A percentile compares a stretch with the other conserved stretches of the same genome.
Conservation (phyloP, 1,284 basidiomycete species). For the Crucibulum parvulum region DNA sequence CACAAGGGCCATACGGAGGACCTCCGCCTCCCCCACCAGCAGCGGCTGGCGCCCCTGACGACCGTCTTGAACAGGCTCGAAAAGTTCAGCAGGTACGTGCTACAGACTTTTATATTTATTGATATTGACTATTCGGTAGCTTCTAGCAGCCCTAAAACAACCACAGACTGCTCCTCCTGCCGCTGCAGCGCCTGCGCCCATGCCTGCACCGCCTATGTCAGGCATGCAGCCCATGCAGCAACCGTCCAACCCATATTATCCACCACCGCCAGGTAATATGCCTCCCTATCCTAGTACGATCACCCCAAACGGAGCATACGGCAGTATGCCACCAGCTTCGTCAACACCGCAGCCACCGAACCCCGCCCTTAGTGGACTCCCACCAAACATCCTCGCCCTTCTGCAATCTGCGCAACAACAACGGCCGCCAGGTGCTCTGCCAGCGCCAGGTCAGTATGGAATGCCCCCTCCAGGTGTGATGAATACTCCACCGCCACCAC, state of each 20-base stretch:
- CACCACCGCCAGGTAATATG: conserved; percentile 38
- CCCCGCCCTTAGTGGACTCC: conserved; percentile 50
- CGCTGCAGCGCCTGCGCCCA: conserved; percentile 38
- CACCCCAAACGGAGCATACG: conserved; percentile 42
- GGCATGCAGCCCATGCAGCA: conserved; percentile 38
- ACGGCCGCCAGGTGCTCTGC: conserved; percentile 34
- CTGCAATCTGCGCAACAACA: conserved; percentile 56
- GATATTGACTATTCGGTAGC: conserved; percentile 21
- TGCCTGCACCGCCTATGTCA: conserved; percentile 30
- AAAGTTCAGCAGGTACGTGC: conserved; percentile 74
- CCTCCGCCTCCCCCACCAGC: conserved; percentile 27
- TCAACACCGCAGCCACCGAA: conserved; percentile 32
- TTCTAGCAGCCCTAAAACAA: conserved; percentile 80
- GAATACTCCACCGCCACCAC: conserved; percentile 30
- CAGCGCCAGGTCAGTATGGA: conserved; percentile 43
- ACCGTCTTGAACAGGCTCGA: conserved; percentile 82
- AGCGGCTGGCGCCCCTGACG: conserved; percentile 47
- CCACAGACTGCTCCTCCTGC: conserved; percentile 50
- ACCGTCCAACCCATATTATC: conserved; percentile 53
- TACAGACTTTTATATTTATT: neutral
- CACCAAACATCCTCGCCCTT: conserved; percentile 69
- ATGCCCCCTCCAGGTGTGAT: conserved; percentile 49
- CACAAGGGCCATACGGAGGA: conserved; percentile 27
- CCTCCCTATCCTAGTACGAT: conserved; percentile 39
- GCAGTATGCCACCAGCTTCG: conserved; percentile 39